These are phyloP conservation scores for Nemania serpens DNA, from an alignment of 2,329 filamentous ascomycete genomes.

Conservation along the genomic window DNA sequence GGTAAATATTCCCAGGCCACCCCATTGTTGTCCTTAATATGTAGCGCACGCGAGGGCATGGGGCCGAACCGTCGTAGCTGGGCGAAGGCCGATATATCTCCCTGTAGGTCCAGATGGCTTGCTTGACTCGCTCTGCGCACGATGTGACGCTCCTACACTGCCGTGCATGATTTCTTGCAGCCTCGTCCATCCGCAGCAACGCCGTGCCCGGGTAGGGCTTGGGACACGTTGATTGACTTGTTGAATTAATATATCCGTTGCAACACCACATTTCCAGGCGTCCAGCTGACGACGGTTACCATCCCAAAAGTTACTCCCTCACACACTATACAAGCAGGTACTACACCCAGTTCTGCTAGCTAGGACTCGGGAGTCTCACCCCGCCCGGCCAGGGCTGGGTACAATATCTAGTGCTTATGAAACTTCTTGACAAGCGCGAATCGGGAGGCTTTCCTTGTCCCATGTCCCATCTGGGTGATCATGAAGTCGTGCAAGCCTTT, in stretches of 20 bases:
- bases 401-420: slow-evolving; percentile 31
- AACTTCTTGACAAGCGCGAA: slow-evolving; percentile 29
- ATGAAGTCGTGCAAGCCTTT: slow-evolving; percentile 7
- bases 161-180: slow-evolving; percentile 37
- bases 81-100: slow-evolving; percentile 14
- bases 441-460: slow-evolving; percentile 36
- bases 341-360: neutral
- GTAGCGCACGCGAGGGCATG: slow-evolving; percentile 11
- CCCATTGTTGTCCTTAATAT: neutral
- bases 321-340: neutral
- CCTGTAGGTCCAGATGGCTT: slow-evolving; percentile 23
- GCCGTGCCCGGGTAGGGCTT: slow-evolving; percentile 28
- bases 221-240: slow-evolving; percentile 9
- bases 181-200: slow-evolving; percentile 25
- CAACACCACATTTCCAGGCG: slow-evolving; percentile 20
- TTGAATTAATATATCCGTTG: slow-evolving; percentile 23
- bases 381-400: slow-evolving; percentile 24
- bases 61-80: slow-evolving; percentile 13
- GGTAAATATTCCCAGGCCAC: slow-evolving; percentile 34
- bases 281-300: slow-evolving; percentile 14
- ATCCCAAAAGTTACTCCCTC: neutral
- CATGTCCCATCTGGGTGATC: slow-evolving; percentile 24
- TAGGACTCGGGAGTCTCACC: slow-evolving; percentile 20
- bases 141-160: slow-evolving; percentile 29
- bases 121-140: slow-evolving; percentile 33